Evolutionary conservation across 257 asterid species (phyloP), one percentile per base, ranked within the genome.

Genomic region (Solanum neorickii): DNA sequence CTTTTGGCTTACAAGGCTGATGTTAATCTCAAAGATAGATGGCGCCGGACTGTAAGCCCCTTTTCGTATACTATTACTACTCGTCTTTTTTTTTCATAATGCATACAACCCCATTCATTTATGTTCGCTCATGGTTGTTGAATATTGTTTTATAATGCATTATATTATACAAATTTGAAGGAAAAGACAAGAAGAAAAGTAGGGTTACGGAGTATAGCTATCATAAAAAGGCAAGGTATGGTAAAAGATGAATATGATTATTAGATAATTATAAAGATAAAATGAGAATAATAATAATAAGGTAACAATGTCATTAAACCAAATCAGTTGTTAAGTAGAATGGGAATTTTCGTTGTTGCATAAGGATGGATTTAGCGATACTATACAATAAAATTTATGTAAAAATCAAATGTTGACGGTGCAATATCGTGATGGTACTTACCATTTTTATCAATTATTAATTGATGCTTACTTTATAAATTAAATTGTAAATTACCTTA

Each of bases 1-100:
- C 94, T 92, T 76, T 69, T 93, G 88, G 92, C 94, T 25, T 93
- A 93, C 90, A 87, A 90, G 37, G 95, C 93, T 65, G 89, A 93
- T 42, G 94, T 92, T 88, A 93, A 93, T 41, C 94, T 93, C 80
- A 89, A 89, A 4, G 96, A 93, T 87, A 92, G 96, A 33, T 93
- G 96, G 96, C 93, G 87, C 41, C 84, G 87, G 87, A 93, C 96
- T 7, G 96, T 93, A 86, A 87, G 39, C 80, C 2, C 18, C 9
- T 20, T 23, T 62, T 37, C 42, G 33, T 70, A 31, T 31, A 23
- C 29, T 23, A 70, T 70, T 29, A 68, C 37, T 62, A 0, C 31
- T 23, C 31, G 31, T 62, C 31, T 62, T n/a, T 62, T 62, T n/a
- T 62, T 15, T 62, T 62, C 16, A n/a, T 62, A 62, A 31, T n/a